Evolutionary conservation across 768 basidiomycete genomes (phyloP), one percentile per base, ranked within the genome.

Genomic region (Fistulinella prunicolor): DNA sequence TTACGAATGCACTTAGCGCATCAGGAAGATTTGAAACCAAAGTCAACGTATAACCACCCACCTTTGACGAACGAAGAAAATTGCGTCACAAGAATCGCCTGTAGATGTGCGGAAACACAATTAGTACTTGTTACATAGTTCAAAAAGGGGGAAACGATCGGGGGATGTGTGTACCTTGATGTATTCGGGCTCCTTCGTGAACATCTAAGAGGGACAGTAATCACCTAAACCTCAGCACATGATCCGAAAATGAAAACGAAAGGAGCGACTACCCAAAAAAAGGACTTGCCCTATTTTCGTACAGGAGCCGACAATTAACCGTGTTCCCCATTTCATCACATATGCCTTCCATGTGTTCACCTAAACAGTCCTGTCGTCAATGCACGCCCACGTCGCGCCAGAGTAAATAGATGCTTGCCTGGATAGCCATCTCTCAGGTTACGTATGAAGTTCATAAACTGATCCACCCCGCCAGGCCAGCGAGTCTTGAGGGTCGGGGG

Each of bases 361-460:
- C 63, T 66, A 32, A 19, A 4, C 0, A 5, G 10, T 9, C 19
- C 16, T 9, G 13, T 0, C 9, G 22, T 59, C 38, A 49, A 19
- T 36, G 28, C 30, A n/a, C n/a, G n/a, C n/a, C n/a, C n/a, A n/a
- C n/a, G n/a, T n/a, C n/a, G 5, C 14, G 16, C 9, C 13, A 14
- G n/a, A n/a, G 6, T n/a, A 5, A 12, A 16, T 12, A 8, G 7
- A 34, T 13, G 47, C 72, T 7, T 50, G 75, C 81, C 78, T 17
- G 72, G 70, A 61, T 82, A 81, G 1, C 80, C 81, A 34, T 58
- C 56, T 3, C 64, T 62, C 44, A 71, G 72, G 26, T 72, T 69
- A 42, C 66, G 53, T 43, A 70, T 61, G 66, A 78, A 60, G 10
- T 26, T 47, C n/a, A 54, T 50, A 21, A 80, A 55, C 14, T 79